Percentiles rank a stretch among this genome's conserved stretches.
Evolutionary conservation across 257 asterid species (phyloP).

Genomic region (Penstemon eatonii): DNA sequence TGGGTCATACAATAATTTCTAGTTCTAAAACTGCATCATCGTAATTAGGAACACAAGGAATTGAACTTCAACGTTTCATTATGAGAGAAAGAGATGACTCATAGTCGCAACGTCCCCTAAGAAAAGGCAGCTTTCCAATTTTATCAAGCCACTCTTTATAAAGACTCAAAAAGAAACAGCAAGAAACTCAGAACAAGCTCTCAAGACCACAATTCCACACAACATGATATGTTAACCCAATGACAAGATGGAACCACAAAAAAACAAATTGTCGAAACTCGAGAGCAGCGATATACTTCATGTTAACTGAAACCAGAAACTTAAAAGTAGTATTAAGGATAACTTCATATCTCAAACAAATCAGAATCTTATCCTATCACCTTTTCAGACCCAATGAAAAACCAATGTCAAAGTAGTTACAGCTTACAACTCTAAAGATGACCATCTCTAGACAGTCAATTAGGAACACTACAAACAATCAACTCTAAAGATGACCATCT

Average conservation of each 20-base stretch:
- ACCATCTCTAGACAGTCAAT: not conserved
- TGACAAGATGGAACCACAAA: constrained; percentile 2
- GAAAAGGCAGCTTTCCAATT: not conserved
- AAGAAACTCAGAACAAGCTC: not conserved
- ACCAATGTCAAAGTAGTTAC: not conserved
- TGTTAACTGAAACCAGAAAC: not conserved
- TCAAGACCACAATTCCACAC: not conserved
- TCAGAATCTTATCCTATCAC: not conserved
- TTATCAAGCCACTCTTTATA: not conserved
- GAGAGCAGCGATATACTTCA: not conserved
- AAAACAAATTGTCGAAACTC: not conserved
- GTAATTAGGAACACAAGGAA: not conserved
- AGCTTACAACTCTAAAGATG: constrained; percentile 1
- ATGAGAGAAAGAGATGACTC: constrained; percentile 7
- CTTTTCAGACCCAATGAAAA: not conserved
- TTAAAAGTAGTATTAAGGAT: not conserved
- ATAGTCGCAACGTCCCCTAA: not conserved
- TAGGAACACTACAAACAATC: not conserved
- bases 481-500: not conserved
- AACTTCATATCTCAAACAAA: not conserved
- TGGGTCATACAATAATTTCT: constrained; percentile 11
- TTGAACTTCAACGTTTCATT: constrained; percentile 6
- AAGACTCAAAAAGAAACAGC: not conserved
- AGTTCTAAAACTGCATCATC: not conserved
- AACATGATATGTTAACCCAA: constrained; percentile 10